A percentile compares a stretch with the other conserved stretches of the same genome.
Conservation (phyloP, 1,284 basidiomycete genomes). For the Trametes polyzona region DNA sequence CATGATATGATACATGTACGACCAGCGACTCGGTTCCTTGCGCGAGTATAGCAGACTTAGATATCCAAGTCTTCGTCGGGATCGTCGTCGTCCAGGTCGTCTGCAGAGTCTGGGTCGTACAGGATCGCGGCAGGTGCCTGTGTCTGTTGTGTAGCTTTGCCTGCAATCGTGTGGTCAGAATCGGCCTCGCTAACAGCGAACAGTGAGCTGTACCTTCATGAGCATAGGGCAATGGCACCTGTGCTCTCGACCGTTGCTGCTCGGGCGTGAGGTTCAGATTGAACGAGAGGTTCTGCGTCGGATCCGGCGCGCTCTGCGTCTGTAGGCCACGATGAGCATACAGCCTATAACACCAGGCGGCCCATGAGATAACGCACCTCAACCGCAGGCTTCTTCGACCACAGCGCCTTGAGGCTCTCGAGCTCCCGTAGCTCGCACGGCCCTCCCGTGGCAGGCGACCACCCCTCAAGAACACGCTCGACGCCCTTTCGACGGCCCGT, state of each 20-base stretch:
- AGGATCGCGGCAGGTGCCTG: slow-evolving; percentile 46
- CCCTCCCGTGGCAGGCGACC: slow-evolving; percentile 40
- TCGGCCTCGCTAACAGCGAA: background rate
- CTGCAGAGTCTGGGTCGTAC: slow-evolving; percentile 87
- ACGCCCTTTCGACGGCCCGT: slow-evolving; percentile 53
- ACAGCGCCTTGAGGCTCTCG: slow-evolving; percentile 51
- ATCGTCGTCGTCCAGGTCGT: slow-evolving; percentile 89
- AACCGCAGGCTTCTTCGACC: slow-evolving; percentile 41
- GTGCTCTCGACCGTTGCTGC: slow-evolving; percentile 79
- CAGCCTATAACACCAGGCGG: background rate
- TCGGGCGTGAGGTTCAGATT: slow-evolving; percentile 84
- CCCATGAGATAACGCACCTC: slow-evolving; percentile 43
- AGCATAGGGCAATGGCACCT: slow-evolving; percentile 85
- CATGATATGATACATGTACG: background rate
- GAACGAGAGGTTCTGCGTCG: slow-evolving; percentile 76
- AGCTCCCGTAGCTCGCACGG: slow-evolving; percentile 54
- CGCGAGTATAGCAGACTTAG: slow-evolving; percentile 34
- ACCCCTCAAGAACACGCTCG: slow-evolving; percentile 69
- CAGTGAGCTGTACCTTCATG: slow-evolving; percentile 65
- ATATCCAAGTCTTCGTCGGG: slow-evolving; percentile 89
- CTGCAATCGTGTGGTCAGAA: slow-evolving; percentile 21
- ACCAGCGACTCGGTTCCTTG: too few relatives aligned
- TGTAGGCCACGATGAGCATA: background rate
- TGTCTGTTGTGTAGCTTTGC: slow-evolving; percentile 25
- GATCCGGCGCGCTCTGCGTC: slow-evolving; percentile 48